These are phyloP conservation scores for Lentinula sp. DNA, from an alignment of 768 basidiomycete species.

Conservation along the genomic window DNA sequence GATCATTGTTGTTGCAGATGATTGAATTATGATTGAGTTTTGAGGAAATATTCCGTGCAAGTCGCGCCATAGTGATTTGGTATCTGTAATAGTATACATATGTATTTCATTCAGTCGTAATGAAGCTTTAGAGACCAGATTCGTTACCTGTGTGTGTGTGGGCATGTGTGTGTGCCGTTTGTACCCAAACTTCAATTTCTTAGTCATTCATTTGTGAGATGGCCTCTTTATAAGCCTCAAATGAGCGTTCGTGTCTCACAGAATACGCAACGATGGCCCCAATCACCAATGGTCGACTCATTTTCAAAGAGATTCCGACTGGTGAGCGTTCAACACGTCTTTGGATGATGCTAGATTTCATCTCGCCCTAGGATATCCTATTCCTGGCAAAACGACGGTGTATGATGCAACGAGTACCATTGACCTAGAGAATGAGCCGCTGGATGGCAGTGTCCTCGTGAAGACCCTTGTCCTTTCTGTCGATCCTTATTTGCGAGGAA, in stretches of 20 bases:
- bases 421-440: conserved; percentile 25
- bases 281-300: conserved; percentile 15
- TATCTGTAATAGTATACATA: too few species aligned
- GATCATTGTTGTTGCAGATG: conserved; percentile 5
- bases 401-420: conserved; percentile 23
- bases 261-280: conserved; percentile 6
- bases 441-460: conserved; percentile 22
- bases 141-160: too few species aligned
- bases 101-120: too few species aligned
- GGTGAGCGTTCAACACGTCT: background rate
- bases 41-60: too few species aligned
- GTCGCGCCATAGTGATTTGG: too few species aligned
- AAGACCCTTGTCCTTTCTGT: conserved; percentile 28
- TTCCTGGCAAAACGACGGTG: conserved; percentile 21
- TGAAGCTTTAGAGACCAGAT: too few species aligned
- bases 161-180: too few species aligned
- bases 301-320: conserved; percentile 22
- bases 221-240: too few species aligned
- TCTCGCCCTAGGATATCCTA: conserved; percentile 10
- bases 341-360: background rate
- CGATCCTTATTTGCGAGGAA: conserved; percentile 26
- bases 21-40: too few species aligned
- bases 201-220: too few species aligned
- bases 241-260: too few species aligned
- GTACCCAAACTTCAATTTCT: too few species aligned